phyloP scores from a whole-genome alignment of 1,284 basidiomycete species.

The Puccinia novopanici region DNA sequence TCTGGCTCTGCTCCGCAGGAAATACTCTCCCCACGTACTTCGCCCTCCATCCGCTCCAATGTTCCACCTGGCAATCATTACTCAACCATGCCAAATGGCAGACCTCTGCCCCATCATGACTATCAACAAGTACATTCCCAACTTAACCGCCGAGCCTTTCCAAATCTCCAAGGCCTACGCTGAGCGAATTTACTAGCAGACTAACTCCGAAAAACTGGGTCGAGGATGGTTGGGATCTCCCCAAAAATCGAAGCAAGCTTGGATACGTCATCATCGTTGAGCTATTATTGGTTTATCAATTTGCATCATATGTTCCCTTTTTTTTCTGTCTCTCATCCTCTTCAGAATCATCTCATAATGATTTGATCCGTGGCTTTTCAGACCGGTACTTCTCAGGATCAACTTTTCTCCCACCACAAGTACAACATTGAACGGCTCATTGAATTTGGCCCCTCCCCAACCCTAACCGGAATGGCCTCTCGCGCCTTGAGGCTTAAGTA shows the following conservation, averaged over 20 bases:
- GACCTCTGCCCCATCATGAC: constrained; percentile 14
- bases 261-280: constrained; percentile 95
- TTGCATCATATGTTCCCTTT: constrained; percentile 60
- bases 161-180: too few species aligned
- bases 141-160: too few species aligned
- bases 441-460: too few species aligned
- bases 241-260: constrained; percentile 80
- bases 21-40: constrained; percentile 32
- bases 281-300: constrained; percentile 93
- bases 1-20: constrained; percentile 1
- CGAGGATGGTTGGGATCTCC: constrained; percentile 25
- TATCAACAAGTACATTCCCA: constrained; percentile 12
- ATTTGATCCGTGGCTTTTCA: neutral
- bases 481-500: too few species aligned
- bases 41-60: too few species aligned
- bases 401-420: too few species aligned
- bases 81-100: neutral
- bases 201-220: too few species aligned
- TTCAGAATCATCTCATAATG: neutral
- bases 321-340: neutral
- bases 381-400: constrained; percentile 63
- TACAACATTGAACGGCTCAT: too few species aligned
- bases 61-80: constrained; percentile 31
- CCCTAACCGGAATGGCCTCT: too few species aligned
- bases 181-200: too few species aligned